Percentiles rank a stretch among this genome's conserved stretches.
phyloP scores from a whole-genome alignment of 208 protist species.

The Entamoeba invadens region DNA sequence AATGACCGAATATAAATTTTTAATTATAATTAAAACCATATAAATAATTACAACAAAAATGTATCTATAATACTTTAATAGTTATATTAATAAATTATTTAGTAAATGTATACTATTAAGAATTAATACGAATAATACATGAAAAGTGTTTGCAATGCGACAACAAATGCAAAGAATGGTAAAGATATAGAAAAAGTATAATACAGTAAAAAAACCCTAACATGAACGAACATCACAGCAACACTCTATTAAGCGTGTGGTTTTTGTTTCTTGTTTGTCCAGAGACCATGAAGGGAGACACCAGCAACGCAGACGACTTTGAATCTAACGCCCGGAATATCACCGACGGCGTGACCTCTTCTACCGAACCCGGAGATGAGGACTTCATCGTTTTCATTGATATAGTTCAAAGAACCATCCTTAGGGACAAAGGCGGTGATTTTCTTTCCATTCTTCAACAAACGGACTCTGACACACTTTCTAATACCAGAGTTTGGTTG shows the following conservation, averaged over 20 bases:
- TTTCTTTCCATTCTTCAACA: constrained; percentile 99
- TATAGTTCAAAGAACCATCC: constrained; percentile 94
- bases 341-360: constrained; percentile 90
- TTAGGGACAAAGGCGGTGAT: constrained; percentile 96
- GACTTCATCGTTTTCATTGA: constrained; percentile 97
- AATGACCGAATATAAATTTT: too few species aligned
- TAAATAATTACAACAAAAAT: too few species aligned
- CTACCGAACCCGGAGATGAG: constrained; percentile 94
- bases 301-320: constrained; percentile 92
- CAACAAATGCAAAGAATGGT: too few species aligned
- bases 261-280: constrained; percentile 9
- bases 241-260: neutral
- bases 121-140: too few species aligned
- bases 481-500: constrained; percentile 99
- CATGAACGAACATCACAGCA: too few species aligned
- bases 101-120: too few species aligned
- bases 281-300: constrained; percentile 65
- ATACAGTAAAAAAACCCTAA: too few species aligned
- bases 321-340: constrained; percentile 97
- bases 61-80: too few species aligned
- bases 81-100: too few species aligned
- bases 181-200: too few species aligned
- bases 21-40: too few species aligned
- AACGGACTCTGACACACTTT: constrained; percentile 98
- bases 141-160: too few species aligned